A percentile compares a stretch with the other conserved stretches of the same genome.
phyloP scores from a whole-genome alignment of 192 early-diverging fungal genomes.

The Dimargaris verticillata region DNA sequence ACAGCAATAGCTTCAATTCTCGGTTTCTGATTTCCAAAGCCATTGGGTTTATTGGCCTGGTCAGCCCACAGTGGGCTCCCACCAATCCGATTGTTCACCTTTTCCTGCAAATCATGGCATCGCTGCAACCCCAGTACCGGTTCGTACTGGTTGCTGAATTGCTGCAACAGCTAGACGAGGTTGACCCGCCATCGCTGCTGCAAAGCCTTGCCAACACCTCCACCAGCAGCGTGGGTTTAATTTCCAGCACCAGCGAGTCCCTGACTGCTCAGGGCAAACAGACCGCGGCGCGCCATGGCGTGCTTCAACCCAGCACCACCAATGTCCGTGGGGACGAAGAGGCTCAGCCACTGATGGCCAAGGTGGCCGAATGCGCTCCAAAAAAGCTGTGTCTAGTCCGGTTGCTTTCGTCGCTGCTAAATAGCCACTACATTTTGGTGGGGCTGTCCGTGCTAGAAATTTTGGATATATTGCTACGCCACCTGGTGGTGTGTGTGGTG shows the following conservation, averaged over 20 bases:
- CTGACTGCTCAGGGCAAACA: constrained; percentile 4
- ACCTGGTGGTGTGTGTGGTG: constrained; percentile 19
- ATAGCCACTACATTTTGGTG: constrained; percentile 26
- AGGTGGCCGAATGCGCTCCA: not conserved
- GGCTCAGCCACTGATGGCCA: not conserved
- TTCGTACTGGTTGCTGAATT: constrained; percentile 24
- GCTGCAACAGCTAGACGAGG: constrained; percentile 20
- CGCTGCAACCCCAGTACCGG: constrained; percentile 13
- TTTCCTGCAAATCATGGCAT: not conserved
- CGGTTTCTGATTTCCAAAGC: constrained; percentile 1
- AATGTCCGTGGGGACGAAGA: not conserved
- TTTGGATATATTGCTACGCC: constrained; percentile 23
- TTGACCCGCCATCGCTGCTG: constrained; percentile 19
- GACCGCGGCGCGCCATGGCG: not conserved
- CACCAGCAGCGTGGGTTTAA: constrained; percentile 18
- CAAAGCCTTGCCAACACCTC: constrained; percentile 19
- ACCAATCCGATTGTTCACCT: constrained; percentile 3
- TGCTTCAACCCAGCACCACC: not conserved
- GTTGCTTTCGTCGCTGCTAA: constrained; percentile 24
- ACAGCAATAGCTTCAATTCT: constrained; percentile 1
- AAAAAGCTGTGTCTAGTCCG: constrained; percentile 21
- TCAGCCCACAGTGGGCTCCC: not conserved
- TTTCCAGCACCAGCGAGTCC: constrained; percentile 14
- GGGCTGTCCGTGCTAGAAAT: constrained; percentile 32
- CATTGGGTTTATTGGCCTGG: not conserved